Conservation (phyloP, 2,329 filamentous ascomycete genomes). For the Cladobotryum mycophilum region DNA sequence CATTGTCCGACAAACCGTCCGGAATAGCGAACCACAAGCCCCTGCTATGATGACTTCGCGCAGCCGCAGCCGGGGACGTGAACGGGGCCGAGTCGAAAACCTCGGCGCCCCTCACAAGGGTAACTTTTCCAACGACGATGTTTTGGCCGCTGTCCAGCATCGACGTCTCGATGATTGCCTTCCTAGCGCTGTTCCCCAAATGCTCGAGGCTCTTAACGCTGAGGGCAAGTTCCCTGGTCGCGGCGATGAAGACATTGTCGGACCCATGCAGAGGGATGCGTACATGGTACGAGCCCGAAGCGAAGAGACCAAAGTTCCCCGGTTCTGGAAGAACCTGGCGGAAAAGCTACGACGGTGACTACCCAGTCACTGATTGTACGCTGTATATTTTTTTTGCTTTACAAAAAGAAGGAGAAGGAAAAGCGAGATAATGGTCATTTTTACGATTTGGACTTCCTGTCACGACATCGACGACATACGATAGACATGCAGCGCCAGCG, state of each 20-base stretch:
- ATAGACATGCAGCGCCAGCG: constrained; percentile 26
- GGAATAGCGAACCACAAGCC: constrained; percentile 17
- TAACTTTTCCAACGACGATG: constrained; percentile 30
- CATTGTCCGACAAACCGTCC: constrained; percentile 46
- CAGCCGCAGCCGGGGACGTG: constrained; percentile 35
- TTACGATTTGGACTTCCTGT: constrained; percentile 3
- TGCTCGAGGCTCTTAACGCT: constrained; percentile 61
- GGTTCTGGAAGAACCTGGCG: constrained; percentile 44
- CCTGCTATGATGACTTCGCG: constrained; percentile 24
- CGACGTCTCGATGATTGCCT: constrained; percentile 47
- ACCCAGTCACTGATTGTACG: background rate
- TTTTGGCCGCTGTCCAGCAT: constrained; percentile 38
- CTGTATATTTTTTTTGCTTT: background rate
- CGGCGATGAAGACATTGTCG: constrained; percentile 88
- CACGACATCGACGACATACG: constrained; percentile 39
- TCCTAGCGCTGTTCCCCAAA: constrained; percentile 59
- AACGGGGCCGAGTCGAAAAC: constrained; percentile 32
- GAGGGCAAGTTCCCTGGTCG: constrained; percentile 82
- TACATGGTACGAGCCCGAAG: constrained; percentile 43
- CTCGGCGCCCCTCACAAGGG: constrained; percentile 34
- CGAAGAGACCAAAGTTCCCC: constrained; percentile 38
- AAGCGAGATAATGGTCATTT: constrained; percentile 5
- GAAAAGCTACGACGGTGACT: constrained; percentile 35
- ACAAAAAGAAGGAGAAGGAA: background rate
- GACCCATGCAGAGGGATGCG: constrained; percentile 69